Conservation (phyloP, 495 filamentous ascomycete species). For the Podospora didyma region DNA sequence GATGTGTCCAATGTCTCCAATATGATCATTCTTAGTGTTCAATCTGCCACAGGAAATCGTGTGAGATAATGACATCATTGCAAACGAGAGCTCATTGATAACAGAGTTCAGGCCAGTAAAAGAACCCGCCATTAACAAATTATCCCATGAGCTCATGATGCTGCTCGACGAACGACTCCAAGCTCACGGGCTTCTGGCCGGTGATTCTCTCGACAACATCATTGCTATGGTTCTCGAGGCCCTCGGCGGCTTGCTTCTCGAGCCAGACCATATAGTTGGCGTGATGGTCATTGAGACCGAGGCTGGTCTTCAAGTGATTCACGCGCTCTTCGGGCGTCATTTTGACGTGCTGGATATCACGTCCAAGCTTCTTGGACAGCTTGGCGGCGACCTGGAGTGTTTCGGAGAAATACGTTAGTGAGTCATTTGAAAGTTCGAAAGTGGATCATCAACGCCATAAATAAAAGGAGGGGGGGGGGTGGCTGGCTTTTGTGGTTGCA, state of each 20-base stretch:
- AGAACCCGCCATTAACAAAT: too few species aligned
- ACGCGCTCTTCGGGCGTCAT: neutral
- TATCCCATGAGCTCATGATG: neutral
- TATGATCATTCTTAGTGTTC: too few species aligned
- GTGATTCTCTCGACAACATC: conserved; percentile 1
- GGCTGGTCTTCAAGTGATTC: neutral
- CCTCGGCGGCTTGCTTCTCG: neutral
- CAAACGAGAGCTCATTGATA: too few species aligned
- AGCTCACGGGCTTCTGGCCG: neutral
- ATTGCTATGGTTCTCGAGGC: neutral
- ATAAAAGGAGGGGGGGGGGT: too few species aligned
- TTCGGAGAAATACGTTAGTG: too few species aligned
- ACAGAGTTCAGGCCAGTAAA: too few species aligned
- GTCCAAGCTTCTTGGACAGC: neutral
- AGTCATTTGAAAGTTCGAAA: too few species aligned
- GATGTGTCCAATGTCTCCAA: too few species aligned
- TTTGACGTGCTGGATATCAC: neutral
- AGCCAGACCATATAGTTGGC: neutral
- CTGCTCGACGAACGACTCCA: neutral
- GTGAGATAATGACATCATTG: too few species aligned
- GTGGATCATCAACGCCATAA: too few species aligned
- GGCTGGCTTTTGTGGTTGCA: neutral
- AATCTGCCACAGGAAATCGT: too few species aligned
- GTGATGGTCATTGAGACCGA: neutral
- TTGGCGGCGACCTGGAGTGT: neutral